phyloP scores from a whole-genome alignment of 345 rosid species.

The Eutrema yunnanense region DNA sequence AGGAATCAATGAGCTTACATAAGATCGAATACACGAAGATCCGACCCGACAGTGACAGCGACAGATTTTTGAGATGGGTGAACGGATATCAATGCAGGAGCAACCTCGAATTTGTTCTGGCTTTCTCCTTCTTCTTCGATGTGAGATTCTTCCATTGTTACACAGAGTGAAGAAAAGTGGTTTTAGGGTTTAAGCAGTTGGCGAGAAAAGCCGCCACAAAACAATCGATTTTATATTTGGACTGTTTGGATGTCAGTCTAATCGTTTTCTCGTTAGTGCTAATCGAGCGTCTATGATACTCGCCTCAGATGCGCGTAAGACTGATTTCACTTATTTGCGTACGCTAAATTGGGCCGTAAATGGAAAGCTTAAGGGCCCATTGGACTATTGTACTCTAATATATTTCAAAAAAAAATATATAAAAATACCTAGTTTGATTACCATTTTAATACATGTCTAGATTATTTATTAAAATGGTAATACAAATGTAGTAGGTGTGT shows the following conservation, averaged over 20 bases:
- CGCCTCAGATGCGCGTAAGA: background rate
- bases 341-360: background rate
- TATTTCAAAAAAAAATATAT: too few relatives aligned
- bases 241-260: background rate
- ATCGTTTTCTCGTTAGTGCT: background rate
- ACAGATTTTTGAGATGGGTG: constrained; percentile 70
- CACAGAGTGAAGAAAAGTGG: background rate
- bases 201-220: background rate
- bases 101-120: constrained; percentile 53
- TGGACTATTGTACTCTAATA: too few relatives aligned
- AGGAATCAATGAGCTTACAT: constrained; percentile 32
- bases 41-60: constrained; percentile 70
- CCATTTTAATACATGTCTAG: too few relatives aligned
- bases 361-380: background rate
- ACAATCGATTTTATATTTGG: background rate
- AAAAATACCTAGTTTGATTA: too few relatives aligned
- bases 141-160: constrained; percentile 43
- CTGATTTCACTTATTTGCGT: background rate
- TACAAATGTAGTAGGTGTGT: too few relatives aligned
- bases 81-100: constrained; percentile 70
- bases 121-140: constrained; percentile 55
- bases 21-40: constrained; percentile 81
- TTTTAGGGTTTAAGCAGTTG: constrained; percentile 30
- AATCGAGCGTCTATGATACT: background rate
- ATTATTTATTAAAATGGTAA: too few relatives aligned